Conservation (phyloP, 208 protist genomes). For the Acanthamoeba castellanii region DNA sequence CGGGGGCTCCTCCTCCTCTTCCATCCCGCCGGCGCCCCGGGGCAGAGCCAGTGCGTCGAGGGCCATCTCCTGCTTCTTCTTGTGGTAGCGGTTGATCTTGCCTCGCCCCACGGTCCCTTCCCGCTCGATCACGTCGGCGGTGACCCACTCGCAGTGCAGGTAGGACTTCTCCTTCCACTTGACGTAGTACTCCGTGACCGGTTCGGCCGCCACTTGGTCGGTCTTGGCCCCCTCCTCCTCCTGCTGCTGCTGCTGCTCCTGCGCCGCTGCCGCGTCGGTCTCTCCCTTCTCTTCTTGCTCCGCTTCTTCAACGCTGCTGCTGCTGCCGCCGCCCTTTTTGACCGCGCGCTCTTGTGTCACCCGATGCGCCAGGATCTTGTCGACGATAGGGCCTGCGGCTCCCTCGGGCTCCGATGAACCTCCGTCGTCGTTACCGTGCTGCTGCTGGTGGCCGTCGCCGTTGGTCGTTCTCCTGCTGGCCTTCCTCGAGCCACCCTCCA, state of each 20-base stretch:
- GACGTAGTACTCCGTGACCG: constrained; percentile 21
- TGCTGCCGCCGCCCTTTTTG: neutral
- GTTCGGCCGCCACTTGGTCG: neutral
- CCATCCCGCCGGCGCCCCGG: neutral
- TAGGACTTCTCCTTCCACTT: constrained; percentile 65
- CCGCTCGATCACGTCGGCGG: constrained; percentile 22
- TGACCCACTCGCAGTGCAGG: constrained; percentile 60
- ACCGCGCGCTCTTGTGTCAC: neutral
- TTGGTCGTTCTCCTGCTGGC: neutral
- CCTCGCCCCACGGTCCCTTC: neutral
- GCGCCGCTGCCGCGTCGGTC: neutral
- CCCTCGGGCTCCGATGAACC: neutral
- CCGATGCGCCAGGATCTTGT: constrained; percentile 58
- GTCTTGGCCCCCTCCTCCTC: neutral
- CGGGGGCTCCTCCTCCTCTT: neutral
- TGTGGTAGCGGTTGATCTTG: constrained; percentile 61
- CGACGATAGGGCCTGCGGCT: constrained; percentile 13
- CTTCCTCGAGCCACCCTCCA: neutral
- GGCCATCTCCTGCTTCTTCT: constrained; percentile 11
- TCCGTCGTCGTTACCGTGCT: neutral
- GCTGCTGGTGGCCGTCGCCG: neutral
- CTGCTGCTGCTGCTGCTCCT: too few species aligned
- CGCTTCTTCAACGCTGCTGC: neutral
- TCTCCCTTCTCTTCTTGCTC: neutral
- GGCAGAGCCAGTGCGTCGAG: neutral